Evolutionary conservation across 257 asterid species (phyloP).

Genomic region (Solanum pennellii): DNA sequence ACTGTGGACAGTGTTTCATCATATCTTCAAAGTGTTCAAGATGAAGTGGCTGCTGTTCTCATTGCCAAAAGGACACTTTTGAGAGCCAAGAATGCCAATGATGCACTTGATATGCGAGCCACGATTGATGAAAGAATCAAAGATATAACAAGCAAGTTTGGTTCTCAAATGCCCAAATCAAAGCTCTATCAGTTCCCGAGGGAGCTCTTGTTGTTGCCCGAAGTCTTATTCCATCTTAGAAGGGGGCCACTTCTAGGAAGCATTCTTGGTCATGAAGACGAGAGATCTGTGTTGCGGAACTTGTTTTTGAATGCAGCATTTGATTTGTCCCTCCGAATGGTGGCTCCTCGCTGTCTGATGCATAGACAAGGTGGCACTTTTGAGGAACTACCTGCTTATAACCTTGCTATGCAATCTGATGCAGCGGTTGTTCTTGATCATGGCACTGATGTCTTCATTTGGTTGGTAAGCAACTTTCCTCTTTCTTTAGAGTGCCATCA

Average conservation of each 20-base stretch:
- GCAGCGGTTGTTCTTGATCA: conserved; percentile 98
- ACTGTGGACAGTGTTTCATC: conserved; percentile 76
- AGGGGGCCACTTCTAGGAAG: conserved; percentile 89
- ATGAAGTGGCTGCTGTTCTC: conserved; percentile 89
- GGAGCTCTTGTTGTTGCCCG: conserved; percentile 74
- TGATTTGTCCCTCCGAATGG: conserved; percentile 89
- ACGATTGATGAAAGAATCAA: conserved; percentile 82
- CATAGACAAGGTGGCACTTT: conserved; percentile 96
- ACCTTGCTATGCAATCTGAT: conserved; percentile 98
- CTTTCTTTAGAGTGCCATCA: background rate
- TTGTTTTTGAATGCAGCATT: conserved; percentile 82
- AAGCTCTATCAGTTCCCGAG: conserved; percentile 75
- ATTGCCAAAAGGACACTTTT: conserved; percentile 71
- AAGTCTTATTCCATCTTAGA: conserved; percentile 77
- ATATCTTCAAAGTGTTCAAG: conserved; percentile 81
- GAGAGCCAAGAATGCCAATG: conserved; percentile 54
- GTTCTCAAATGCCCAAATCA: conserved; percentile 74
- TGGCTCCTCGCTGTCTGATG: conserved; percentile 97
- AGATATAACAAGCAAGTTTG: conserved; percentile 69
- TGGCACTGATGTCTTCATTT: conserved; percentile 95
- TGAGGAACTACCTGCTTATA: conserved; percentile 93
- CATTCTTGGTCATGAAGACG: conserved; percentile 88
- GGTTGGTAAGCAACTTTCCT: conserved; percentile 60
- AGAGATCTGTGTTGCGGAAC: conserved; percentile 75
- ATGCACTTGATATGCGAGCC: conserved; percentile 62